phyloP scores from a whole-genome alignment of 2,329 filamentous ascomycete species.

The Madurella fahalii region DNA sequence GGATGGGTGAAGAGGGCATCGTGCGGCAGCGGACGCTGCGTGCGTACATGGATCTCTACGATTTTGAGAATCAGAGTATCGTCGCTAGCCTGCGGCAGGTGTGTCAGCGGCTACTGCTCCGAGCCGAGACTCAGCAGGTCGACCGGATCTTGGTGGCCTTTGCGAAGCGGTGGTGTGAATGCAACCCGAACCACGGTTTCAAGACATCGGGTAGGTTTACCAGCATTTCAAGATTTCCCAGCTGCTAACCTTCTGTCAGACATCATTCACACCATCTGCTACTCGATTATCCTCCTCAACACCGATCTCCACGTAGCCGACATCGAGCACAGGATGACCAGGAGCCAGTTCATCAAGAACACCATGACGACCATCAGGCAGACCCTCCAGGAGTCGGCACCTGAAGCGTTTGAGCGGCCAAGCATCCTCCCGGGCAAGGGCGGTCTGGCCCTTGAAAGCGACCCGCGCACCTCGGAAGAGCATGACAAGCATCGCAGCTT shows the following conservation, averaged over 20 bases:
- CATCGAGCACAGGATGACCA: conserved; percentile 95
- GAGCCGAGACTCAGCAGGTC: conserved; percentile 93
- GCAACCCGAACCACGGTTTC: conserved; percentile 90
- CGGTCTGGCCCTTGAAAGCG: conserved; percentile 32
- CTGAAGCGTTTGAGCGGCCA: conserved; percentile 60
- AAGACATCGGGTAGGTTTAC: conserved; percentile 69
- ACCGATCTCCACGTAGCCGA: conserved; percentile 94
- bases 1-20: conserved; percentile 74
- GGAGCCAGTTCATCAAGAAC: conserved; percentile 91
- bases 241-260: conserved; percentile 48
- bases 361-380: conserved; percentile 86
- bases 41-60: conserved; percentile 90
- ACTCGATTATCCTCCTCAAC: conserved; percentile 91
- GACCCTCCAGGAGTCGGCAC: conserved; percentile 67
- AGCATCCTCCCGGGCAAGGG: conserved; percentile 47
- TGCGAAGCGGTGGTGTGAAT: conserved; percentile 85
- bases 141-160: conserved; percentile 90
- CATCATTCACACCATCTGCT: conserved; percentile 95
- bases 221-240: conserved; percentile 26
- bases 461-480: conserved; percentile 34
- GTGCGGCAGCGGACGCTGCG: conserved; percentile 54
- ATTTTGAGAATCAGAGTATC: conserved; percentile 79
- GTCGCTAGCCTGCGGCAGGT: conserved; percentile 73
- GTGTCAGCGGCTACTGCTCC: conserved; percentile 75
- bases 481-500: conserved; percentile 38